Base-by-base conservation (phyloP, 2,329 filamentous ascomycete genomes). In the Trichoderma pleuroti region DNA sequence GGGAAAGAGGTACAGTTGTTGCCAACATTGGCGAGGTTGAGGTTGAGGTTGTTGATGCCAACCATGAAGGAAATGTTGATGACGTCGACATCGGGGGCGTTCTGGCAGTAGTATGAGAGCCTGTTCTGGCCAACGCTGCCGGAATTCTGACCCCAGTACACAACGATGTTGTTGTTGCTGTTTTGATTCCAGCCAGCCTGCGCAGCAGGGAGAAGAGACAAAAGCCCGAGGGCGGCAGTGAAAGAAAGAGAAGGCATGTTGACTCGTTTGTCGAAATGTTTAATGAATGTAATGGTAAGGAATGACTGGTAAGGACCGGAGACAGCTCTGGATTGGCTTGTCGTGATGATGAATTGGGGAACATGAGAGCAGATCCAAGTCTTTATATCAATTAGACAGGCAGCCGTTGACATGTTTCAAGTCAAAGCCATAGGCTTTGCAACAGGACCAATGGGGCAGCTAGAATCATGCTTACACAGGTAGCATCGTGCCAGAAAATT, bases 141-240 rank as follows among this genome's bases (percentile, higher is more conserved):
- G 73, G 89, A 91, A 76, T 92, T 92, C 76, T 92, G 90, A 7
- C 89, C 90, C 90, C 90, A 92, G 78, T 92, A 92, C 1, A 91
- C 83, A 28, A 86, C 89, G 68, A 92, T 76, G 75, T 91, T 92
- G 65, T 78, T 82, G 1, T 76, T 75, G 1, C 84, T 82, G 18
- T 76, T 76, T 7, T 86, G 72, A 72, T 84, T 80, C 74, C 87
- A 86, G 18, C 81, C 83, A 21, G 82, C 84, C 42, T 78, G 72
- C 24, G 74, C 79, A 3, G 75, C 70, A 6, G 81, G 78, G 30
- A 79, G 72, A 18, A 74, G 42, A 66, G 74, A 73, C n/a, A 79
- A 68, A 28, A 75, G 54, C 72, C 74, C 72, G 56, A 74, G 73
- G 26, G 68, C 49, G 4, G 72, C 72, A 71, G 72, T 65, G 68